Evolutionary conservation across 129 eudicot species (phyloP).

Genomic region (Helianthus tuberosus): DNA sequence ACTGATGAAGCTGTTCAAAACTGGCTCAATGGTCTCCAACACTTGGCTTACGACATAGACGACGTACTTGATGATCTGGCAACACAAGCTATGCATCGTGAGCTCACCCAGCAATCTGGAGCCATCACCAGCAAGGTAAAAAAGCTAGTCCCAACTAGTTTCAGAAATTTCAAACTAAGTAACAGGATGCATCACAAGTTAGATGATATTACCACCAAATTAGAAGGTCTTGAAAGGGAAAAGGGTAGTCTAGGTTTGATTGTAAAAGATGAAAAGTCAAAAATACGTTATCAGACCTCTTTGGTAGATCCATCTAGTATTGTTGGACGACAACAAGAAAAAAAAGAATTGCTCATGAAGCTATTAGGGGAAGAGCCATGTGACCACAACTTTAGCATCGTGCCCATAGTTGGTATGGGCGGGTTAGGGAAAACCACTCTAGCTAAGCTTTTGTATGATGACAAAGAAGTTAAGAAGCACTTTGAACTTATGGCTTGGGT

Average conservation of each 20-base stretch:
- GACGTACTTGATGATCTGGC: conserved; percentile 11
- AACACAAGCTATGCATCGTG: neutral
- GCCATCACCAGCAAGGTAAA: conserved; percentile 12
- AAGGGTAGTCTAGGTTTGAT: neutral
- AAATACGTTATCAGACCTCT: neutral
- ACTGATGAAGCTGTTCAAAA: conserved; percentile 17
- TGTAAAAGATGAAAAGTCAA: neutral
- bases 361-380: neutral
- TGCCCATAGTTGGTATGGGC: conserved; percentile 8
- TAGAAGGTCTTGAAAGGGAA: conserved; percentile 19
- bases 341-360: neutral
- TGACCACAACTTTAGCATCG: neutral
- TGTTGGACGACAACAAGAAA: neutral
- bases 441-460: neutral
- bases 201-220: conserved; percentile 13
- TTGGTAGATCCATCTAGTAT: neutral
- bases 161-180: neutral
- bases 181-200: conserved; percentile 26
- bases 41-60: conserved; percentile 12
- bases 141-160: neutral
- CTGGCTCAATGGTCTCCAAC: conserved; percentile 10
- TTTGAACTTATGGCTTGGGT: neutral
- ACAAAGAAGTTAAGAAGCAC: neutral
- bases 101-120: neutral
- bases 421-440: conserved; percentile 13